Evolutionary conservation across 2,329 filamentous ascomycete genomes (phyloP).

Genomic region (Fusarium multiceps): DNA sequence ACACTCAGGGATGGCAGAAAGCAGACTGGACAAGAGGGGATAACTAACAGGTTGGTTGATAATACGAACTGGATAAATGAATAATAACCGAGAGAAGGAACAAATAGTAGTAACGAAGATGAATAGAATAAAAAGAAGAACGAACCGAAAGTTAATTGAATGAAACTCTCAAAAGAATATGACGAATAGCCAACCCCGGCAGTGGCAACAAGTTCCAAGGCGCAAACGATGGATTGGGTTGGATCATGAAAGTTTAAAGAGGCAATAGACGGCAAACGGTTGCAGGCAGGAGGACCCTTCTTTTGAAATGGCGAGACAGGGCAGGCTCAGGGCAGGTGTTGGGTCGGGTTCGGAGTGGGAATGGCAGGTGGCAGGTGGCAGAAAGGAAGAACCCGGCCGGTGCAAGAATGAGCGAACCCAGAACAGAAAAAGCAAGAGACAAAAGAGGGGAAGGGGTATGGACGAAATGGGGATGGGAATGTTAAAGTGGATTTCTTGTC

Average conservation of each 20-base stretch:
- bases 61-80: constrained; percentile 1
- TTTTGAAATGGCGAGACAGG: constrained; percentile 28
- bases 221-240: constrained; percentile 24
- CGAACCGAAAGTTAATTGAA: constrained; percentile 15
- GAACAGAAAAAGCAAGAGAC: constrained; percentile 28
- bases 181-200: constrained; percentile 31
- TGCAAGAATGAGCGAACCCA: constrained; percentile 30
- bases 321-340: constrained; percentile 17
- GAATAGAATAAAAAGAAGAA: constrained; percentile 9
- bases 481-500: constrained; percentile 40
- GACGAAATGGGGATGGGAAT: constrained; percentile 38
- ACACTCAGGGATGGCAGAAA: constrained; percentile 18
- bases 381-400: constrained; percentile 35
- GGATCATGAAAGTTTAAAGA: constrained; percentile 26
- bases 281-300: constrained; percentile 33
- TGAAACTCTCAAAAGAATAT: constrained; percentile 21
- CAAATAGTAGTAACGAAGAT: constrained; percentile 8
- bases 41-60: constrained; percentile 14
- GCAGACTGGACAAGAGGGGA: constrained; percentile 8
- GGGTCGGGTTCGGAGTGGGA: constrained; percentile 26
- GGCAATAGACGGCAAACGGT: constrained; percentile 32
- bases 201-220: constrained; percentile 38
- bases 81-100: background rate
- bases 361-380: constrained; percentile 28
- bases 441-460: constrained; percentile 30